Evolutionary conservation across 805 yeast species (phyloP).

Genomic region (Saturnispora ahearnii): DNA sequence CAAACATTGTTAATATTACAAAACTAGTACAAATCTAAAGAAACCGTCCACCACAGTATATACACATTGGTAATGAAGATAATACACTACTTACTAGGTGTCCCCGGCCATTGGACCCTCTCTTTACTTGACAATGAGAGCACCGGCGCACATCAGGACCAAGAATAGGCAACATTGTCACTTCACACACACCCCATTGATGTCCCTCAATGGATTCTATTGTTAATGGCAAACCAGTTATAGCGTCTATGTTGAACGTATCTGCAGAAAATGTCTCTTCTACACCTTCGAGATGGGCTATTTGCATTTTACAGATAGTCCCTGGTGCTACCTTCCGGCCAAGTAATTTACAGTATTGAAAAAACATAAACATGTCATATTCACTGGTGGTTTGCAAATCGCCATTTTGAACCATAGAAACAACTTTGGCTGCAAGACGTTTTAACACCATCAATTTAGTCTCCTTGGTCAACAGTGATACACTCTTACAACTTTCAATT

Average conservation of each 20-base stretch:
- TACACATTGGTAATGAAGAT: slow-evolving; percentile 9
- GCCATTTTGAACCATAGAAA: slow-evolving; percentile 7
- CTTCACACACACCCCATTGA: slow-evolving; percentile 13
- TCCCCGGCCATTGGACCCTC: slow-evolving; percentile 2
- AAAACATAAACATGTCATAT: slow-evolving; percentile 10
- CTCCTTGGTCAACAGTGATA: neutral
- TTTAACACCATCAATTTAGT: neutral
- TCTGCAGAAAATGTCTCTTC: slow-evolving; percentile 4
- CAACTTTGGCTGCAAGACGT: slow-evolving; percentile 10
- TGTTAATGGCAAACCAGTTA: neutral
- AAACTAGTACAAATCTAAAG: neutral
- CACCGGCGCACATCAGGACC: slow-evolving; percentile 10
- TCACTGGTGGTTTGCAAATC: slow-evolving; percentile 3
- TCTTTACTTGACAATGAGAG: slow-evolving; percentile 8
- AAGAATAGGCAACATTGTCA: slow-evolving; percentile 14
- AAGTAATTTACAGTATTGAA: slow-evolving; percentile 8
- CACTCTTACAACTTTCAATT: neutral
- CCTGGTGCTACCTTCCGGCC: slow-evolving; percentile 4
- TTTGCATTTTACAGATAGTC: slow-evolving; percentile 4
- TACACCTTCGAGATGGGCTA: slow-evolving; percentile 1
- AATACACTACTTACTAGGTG: slow-evolving; percentile 4
- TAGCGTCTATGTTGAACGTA: slow-evolving; percentile 1
- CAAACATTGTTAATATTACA: neutral
- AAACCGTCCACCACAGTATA: slow-evolving; percentile 15
- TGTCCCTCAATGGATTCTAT: slow-evolving; percentile 12